Conservation (phyloP, 2,329 filamentous ascomycete species). For the Microsporum ferrugineum region DNA sequence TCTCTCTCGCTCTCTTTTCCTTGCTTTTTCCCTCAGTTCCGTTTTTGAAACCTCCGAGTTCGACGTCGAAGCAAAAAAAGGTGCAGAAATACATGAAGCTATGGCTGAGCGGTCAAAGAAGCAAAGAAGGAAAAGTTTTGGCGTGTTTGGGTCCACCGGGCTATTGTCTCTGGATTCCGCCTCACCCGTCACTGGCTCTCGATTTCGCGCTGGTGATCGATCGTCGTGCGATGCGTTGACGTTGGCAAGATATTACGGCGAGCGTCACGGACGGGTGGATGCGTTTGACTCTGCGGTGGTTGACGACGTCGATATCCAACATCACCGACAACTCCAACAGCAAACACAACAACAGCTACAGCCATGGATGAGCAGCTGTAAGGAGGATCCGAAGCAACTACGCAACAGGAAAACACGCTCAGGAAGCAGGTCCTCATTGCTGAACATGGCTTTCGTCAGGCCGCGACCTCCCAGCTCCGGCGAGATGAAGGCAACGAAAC, state of each 20-base stretch:
- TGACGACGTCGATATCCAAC: background rate
- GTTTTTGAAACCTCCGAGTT: background rate
- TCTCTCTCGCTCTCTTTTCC: background rate
- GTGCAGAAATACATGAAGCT: background rate
- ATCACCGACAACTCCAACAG: background rate
- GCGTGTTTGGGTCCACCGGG: conserved; percentile 20
- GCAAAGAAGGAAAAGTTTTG: conserved; percentile 25
- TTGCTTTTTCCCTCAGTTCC: background rate
- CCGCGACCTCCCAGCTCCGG: background rate
- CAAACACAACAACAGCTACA: background rate
- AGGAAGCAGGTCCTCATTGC: background rate
- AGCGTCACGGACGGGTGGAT: background rate
- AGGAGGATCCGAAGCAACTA: background rate
- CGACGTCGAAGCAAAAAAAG: background rate
- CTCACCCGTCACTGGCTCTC: background rate
- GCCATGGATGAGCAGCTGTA: background rate
- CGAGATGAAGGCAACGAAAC: background rate
- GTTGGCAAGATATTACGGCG: background rate
- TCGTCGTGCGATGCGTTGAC: background rate
- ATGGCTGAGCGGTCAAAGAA: conserved; percentile 16
- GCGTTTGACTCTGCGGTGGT: background rate
- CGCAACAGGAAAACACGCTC: background rate
- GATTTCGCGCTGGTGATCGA: background rate
- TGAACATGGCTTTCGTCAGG: background rate
- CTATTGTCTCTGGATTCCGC: conserved; percentile 3